These are phyloP conservation scores for Cardamine occulta DNA, from an alignment of 345 rosid species.

Conservation along the genomic window DNA sequence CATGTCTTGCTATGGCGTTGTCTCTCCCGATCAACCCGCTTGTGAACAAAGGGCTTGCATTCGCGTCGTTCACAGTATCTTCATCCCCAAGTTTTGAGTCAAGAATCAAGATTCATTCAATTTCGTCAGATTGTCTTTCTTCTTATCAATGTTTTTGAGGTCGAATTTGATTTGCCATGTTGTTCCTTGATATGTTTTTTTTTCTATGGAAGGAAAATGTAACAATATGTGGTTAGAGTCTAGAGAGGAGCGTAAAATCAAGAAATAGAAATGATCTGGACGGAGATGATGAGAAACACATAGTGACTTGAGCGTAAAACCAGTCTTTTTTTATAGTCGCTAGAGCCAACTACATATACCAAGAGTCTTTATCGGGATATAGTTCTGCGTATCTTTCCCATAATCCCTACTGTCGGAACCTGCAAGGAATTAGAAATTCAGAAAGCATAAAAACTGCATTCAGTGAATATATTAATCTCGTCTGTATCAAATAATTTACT, in stretches of 20 bases:
- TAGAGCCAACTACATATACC: conserved; percentile 64
- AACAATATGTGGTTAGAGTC: conserved; percentile 19
- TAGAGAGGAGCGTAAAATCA: not conserved
- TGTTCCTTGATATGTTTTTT: conserved; percentile 59
- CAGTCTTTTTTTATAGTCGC: conserved; percentile 78
- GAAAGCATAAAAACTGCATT: conserved; percentile 1
- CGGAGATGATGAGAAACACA: conserved; percentile 44
- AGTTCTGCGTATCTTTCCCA: conserved; percentile 87
- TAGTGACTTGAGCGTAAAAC: conserved; percentile 80
- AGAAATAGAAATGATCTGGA: conserved; percentile 1
- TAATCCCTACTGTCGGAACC: conserved; percentile 85
- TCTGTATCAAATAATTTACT: not conserved
- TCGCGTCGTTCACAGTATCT: conserved; percentile 67
- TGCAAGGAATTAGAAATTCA: conserved; percentile 24
- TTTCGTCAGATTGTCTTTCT: not conserved
- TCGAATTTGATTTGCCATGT: conserved; percentile 80
- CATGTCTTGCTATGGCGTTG: conserved; percentile 88
- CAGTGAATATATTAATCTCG: not conserved
- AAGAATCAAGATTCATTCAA: conserved; percentile 8
- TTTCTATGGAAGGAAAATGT: conserved; percentile 37
- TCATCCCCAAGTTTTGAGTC: not conserved
- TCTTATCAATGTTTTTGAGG: conserved; percentile 46
- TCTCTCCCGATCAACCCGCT: conserved; percentile 79
- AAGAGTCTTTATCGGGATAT: conserved; percentile 70
- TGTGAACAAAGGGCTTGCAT: conserved; percentile 54